Conservation (phyloP, 2,329 filamentous ascomycete species). For the Aspergillus caelatus region DNA sequence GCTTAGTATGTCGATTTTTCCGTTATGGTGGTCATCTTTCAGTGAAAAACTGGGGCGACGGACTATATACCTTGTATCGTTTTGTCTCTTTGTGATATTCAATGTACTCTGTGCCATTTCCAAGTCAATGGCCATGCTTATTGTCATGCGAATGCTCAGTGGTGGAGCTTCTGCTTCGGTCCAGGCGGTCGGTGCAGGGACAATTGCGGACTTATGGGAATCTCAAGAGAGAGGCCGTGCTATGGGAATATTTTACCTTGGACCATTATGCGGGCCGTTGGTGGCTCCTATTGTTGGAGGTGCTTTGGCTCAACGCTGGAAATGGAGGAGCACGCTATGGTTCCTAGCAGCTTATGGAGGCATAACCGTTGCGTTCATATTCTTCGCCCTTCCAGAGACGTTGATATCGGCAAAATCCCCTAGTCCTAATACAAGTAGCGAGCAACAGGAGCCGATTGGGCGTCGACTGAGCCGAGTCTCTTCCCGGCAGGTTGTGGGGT, state of each 20-base stretch:
- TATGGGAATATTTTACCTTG: constrained; percentile 84
- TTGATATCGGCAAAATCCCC: constrained; percentile 34
- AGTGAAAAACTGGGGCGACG: constrained; percentile 72
- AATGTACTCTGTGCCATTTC: constrained; percentile 70
- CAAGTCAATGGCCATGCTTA: constrained; percentile 72
- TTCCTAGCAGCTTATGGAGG: constrained; percentile 72
- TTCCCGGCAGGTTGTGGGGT: constrained; percentile 64
- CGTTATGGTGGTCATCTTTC: constrained; percentile 84
- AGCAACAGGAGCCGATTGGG: constrained; percentile 24
- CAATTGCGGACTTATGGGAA: constrained; percentile 81
- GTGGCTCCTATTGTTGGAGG: constrained; percentile 78
- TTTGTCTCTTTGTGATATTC: constrained; percentile 72
- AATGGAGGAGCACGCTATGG: constrained; percentile 79
- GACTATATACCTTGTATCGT: constrained; percentile 77
- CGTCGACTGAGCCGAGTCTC: constrained; percentile 55
- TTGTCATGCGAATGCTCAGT: constrained; percentile 72
- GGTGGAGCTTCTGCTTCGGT: constrained; percentile 80
- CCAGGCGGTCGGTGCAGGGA: constrained; percentile 80
- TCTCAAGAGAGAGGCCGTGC: constrained; percentile 70
- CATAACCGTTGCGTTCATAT: constrained; percentile 42
- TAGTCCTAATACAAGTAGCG: constrained; percentile 29
- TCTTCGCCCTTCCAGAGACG: constrained; percentile 51
- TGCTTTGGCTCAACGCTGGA: constrained; percentile 66
- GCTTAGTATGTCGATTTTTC: constrained; percentile 81
- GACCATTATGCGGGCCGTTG: constrained; percentile 73